Evolutionary conservation across 2,329 filamentous ascomycete genomes (phyloP), one percentile per base, ranked within the genome.

Genomic region (Pseudogymnoascus sp.): DNA sequence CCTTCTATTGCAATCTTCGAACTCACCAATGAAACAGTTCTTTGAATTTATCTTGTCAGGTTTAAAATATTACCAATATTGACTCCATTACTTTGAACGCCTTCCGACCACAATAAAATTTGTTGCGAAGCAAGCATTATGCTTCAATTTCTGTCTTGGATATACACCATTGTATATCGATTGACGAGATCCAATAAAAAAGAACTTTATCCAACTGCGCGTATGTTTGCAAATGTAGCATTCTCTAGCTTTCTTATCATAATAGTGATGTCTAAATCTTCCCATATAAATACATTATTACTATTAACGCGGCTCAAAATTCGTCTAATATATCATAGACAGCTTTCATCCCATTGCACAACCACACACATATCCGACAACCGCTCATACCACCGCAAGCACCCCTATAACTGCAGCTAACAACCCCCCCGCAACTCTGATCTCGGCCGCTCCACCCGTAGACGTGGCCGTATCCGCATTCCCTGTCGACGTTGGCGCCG

Each of bases 371-470:
- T 28, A 25, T 25, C 12, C 7, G 12, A 4, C 14, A 38, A 34
- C 34, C n/a, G 14, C 38, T 60, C 34, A 60, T 16, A 60, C 11
- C 7, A 14, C 59, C 12, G 38, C 59, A n/a, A 40, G 28, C n/a
- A 28, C 59, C 4, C 59, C 59, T 23, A 60, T 28, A n/a, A 60
- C 59, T 11, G 34, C 59, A 23, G 34, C 59, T 8, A 60, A 28
- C 59, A 60, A 25, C 14, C 59, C 34, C 18, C 59, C 59, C 38
- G 59, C 59, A 42, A 60, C 38, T n/a, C 21, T 60, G 59, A 60
- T 34, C n/a, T 42, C 18, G 34, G 18, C 34, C 14, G 31, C 59
- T 2, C 31, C 59, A 5, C 31, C 59, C 12, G 59, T 60, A 10
- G 59, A 38, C 1, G 59, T 60, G 6, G 34, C 38, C 2, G 34